Conservation (phyloP, 805 yeast genomes). For the Candida morakotiae region DNA sequence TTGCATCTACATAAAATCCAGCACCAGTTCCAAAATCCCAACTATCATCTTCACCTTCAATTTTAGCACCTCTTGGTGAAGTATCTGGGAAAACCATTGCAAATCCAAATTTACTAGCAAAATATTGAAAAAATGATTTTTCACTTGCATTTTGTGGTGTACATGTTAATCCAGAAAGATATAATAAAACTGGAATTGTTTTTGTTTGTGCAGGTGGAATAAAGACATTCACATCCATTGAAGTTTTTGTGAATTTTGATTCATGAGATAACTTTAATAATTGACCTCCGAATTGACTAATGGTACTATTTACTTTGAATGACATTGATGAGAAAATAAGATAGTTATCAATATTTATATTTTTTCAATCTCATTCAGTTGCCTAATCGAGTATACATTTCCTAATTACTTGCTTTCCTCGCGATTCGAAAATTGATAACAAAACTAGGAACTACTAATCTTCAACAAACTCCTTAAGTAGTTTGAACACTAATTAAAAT, state of each 20-base stretch:
- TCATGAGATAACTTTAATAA: conserved; percentile 72
- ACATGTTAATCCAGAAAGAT: conserved; percentile 87
- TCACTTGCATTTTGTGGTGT: conserved; percentile 92
- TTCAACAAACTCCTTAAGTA: too few relatives aligned
- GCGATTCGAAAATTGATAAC: conserved; percentile 27
- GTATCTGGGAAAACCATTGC: conserved; percentile 95
- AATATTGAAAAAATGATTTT: conserved; percentile 82
- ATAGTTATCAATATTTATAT: neutral
- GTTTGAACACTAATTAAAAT: too few relatives aligned
- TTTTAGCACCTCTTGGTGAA: conserved; percentile 82
- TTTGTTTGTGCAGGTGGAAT: conserved; percentile 52
- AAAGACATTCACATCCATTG: conserved; percentile 82
- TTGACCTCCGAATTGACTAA: conserved; percentile 69
- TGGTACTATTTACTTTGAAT: conserved; percentile 49
- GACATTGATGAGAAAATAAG: conserved; percentile 28
- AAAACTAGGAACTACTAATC: too few relatives aligned
- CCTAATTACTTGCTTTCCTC: conserved; percentile 14
- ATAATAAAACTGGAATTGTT: conserved; percentile 67
- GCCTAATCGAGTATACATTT: neutral
- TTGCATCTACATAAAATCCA: conserved; percentile 88
- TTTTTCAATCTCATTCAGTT: neutral
- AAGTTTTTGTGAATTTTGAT: conserved; percentile 59
- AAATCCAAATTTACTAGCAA: conserved; percentile 77
- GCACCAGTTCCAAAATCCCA: conserved; percentile 96
- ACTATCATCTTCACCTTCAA: conserved; percentile 74